A percentile compares a stretch with the other conserved stretches of the same genome.
Conservation (phyloP, 2,329 filamentous ascomycete genomes). For the Aspergillus transmontanensis region DNA sequence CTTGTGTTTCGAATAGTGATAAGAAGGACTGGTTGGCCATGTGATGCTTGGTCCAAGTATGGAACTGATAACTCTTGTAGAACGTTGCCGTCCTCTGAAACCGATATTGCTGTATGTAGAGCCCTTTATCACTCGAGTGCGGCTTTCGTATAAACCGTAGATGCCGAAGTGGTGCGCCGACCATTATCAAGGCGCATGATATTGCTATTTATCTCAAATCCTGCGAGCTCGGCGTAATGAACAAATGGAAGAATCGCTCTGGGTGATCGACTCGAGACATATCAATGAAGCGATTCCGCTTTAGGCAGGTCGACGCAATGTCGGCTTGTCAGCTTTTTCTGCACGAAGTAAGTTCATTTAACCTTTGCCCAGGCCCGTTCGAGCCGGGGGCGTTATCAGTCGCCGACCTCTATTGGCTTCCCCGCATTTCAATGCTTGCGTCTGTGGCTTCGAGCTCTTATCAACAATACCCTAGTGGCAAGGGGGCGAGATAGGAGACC, state of each 20-base stretch:
- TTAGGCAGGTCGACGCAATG: slow-evolving; percentile 25
- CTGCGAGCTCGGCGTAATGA: background rate
- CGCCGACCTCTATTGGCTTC: background rate
- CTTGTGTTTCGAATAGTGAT: background rate
- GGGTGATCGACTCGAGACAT: background rate
- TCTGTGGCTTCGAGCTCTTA: background rate
- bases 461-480: background rate
- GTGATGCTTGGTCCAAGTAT: background rate
- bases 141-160: background rate
- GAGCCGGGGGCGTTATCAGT: background rate
- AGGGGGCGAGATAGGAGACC: background rate
- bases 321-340: background rate
- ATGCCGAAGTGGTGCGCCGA: background rate
- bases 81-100: background rate
- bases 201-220: background rate
- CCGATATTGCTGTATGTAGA: background rate
- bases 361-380: background rate
- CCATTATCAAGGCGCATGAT: background rate
- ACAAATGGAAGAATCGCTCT: background rate
- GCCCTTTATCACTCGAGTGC: background rate
- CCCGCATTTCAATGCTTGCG: background rate
- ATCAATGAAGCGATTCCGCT: slow-evolving; percentile 1
- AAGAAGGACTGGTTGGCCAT: background rate
- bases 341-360: background rate
- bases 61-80: background rate